Conservation (phyloP, 768 basidiomycete species). For the Naganishia onofrii region DNA sequence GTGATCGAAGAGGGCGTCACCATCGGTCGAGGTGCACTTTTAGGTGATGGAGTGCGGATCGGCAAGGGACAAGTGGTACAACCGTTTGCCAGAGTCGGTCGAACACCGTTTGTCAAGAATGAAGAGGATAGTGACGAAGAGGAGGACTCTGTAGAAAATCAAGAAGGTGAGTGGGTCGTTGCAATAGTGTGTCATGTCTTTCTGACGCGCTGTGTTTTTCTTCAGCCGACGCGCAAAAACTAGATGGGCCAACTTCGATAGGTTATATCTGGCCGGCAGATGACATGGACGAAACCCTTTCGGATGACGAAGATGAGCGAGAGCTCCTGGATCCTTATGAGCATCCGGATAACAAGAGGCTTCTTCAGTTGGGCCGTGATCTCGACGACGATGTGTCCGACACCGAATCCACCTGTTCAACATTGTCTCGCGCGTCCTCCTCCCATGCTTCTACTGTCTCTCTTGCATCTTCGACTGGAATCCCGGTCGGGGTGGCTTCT, state of each 20-base stretch:
- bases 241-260: slow-evolving; percentile 57
- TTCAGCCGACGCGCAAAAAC: slow-evolving; percentile 10
- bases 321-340: slow-evolving; percentile 57
- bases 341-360: slow-evolving; percentile 47
- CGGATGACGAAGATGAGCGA: slow-evolving; percentile 51
- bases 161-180: slow-evolving; percentile 32
- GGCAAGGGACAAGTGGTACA: slow-evolving; percentile 68
- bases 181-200: slow-evolving; percentile 23
- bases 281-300: slow-evolving; percentile 42
- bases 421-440: slow-evolving; percentile 45
- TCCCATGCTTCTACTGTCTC: slow-evolving; percentile 42
- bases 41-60: slow-evolving; percentile 76
- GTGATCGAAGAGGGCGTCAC: slow-evolving; percentile 64
- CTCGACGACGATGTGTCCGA: slow-evolving; percentile 27
- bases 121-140: slow-evolving; percentile 54
- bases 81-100: slow-evolving; percentile 72
- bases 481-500: slow-evolving; percentile 39
- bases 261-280: slow-evolving; percentile 77
- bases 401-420: slow-evolving; percentile 39
- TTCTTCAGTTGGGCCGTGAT: slow-evolving; percentile 48
- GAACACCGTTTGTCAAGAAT: slow-evolving; percentile 45
- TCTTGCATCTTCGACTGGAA: slow-evolving; percentile 37
- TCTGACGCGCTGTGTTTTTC: neutral
- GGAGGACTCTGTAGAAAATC: slow-evolving; percentile 37
- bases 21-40: slow-evolving; percentile 72